Evolutionary conservation across 148 eudicot genomes (phyloP), one percentile per base, ranked within the genome.

Genomic region (Persicaria tinctoria): DNA sequence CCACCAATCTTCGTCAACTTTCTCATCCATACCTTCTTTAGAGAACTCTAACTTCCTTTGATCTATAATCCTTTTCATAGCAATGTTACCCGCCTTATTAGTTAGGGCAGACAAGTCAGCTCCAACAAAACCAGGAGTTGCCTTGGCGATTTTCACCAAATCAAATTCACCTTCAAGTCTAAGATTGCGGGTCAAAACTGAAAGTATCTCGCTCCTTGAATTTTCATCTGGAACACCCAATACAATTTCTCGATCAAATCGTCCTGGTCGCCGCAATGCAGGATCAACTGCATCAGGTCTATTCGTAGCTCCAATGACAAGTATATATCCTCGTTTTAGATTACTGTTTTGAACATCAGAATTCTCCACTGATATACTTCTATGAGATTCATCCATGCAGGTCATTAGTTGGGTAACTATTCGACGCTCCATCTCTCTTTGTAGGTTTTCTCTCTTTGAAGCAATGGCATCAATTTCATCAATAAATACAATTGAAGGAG

Each of bases 401-500:
- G 93, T 89, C 92, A 91, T 85, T 73, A 94, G 81, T 76, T 94
- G 98, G 75, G 97, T 91, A 73, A 94, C 98, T 73, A 94, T 94
- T 46, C 97, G 87, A 46, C 81, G 82, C 79, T 94, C 97, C 98
- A 91, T 94, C 80, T 84, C 96, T 79, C 93, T 89, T 76, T 93
- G 91, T 54, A 84, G 80, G 76, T 88, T 90, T 76, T 91, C 98
- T 75, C 98, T 88, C 84, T 91, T 94, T 8, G 97, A 87, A 83
- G 95, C 98, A 83, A 94, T 87, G n/a, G 95, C 93, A 73, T 94
- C 98, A 79, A 94, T 94, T 79, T 94, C 98, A 79, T 94, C 98
- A 78, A 94, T 94, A 74, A 94, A 94, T n/a, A 94, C 87, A 73
- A 94, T 94, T 17, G 98, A 90, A 20, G 98, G 98, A 63, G 98